These are phyloP conservation scores for Hylodesmum podocarpum DNA, from an alignment of 306 rosid genomes.

Conservation along the genomic window DNA sequence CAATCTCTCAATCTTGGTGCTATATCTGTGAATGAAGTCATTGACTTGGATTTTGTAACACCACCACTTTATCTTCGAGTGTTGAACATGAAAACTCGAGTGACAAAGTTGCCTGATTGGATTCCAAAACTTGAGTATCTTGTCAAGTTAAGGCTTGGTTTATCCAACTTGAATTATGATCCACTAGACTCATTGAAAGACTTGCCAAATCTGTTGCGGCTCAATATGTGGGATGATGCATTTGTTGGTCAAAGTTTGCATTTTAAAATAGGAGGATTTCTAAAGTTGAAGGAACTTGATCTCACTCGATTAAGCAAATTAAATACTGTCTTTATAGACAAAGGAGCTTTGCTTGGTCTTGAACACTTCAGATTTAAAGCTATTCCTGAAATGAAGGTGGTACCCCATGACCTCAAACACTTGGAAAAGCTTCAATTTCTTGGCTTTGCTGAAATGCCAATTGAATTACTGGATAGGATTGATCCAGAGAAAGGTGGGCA, in stretches of 20 bases:
- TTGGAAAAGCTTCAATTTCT: slow-evolving; percentile 23
- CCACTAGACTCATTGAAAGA: slow-evolving; percentile 6
- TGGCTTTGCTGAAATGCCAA: slow-evolving; percentile 22
- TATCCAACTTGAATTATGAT: slow-evolving; percentile 10
- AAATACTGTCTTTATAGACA: neutral
- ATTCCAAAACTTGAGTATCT: slow-evolving; percentile 25
- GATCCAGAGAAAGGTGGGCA: neutral
- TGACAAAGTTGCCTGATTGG: slow-evolving; percentile 29
- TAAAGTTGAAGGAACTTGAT: neutral
- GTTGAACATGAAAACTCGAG: neutral
- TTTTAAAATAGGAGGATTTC: slow-evolving; percentile 17
- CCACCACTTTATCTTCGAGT: neutral
- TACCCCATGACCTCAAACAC: neutral
- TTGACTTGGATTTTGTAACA: slow-evolving; percentile 17
- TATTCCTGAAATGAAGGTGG: slow-evolving; percentile 16
- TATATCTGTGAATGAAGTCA: neutral
- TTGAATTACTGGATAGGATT: slow-evolving; percentile 23
- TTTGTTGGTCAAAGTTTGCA: slow-evolving; percentile 11
- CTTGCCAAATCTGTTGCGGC: slow-evolving; percentile 17
- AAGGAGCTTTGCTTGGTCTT: slow-evolving; percentile 7
- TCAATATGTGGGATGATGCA: slow-evolving; percentile 21
- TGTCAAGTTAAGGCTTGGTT: neutral
- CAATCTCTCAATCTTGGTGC: neutral
- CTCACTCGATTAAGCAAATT: slow-evolving; percentile 13
- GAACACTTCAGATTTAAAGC: slow-evolving; percentile 5